Evolutionary conservation across 2,329 filamentous ascomycete genomes (phyloP).

Genomic region (Sporothrix inflata): DNA sequence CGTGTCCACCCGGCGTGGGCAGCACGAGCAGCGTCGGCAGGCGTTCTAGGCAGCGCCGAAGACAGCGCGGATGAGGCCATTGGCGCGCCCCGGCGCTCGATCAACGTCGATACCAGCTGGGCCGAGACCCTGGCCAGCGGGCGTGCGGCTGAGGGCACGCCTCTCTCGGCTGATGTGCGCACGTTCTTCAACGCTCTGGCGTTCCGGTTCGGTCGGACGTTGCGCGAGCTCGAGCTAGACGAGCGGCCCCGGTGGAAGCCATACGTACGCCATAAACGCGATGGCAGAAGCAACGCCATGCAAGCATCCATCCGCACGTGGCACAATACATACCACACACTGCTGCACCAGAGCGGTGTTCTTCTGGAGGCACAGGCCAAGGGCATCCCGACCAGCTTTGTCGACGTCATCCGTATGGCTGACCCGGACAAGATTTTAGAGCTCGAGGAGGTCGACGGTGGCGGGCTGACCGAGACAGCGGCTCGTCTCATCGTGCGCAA

Average conservation of each 20-base stretch:
- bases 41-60: not conserved
- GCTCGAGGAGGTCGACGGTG: slow-evolving; percentile 23
- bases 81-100: slow-evolving; percentile 30
- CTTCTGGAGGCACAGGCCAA: not conserved
- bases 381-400: slow-evolving; percentile 32
- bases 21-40: not conserved
- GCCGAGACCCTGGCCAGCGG: slow-evolving; percentile 29
- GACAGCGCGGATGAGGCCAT: slow-evolving; percentile 31
- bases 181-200: slow-evolving; percentile 38
- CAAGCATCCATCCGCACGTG: slow-evolving; percentile 23
- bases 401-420: slow-evolving; percentile 41
- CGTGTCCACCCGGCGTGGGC: slow-evolving; percentile 30
- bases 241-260: slow-evolving; percentile 24
- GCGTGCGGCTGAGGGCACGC: not conserved
- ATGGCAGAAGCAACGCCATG: not conserved
- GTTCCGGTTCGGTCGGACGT: slow-evolving; percentile 38
- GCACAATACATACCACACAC: slow-evolving; percentile 24
- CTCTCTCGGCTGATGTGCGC: slow-evolving; percentile 30
- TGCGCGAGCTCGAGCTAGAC: slow-evolving; percentile 33
- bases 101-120: slow-evolving; percentile 33
- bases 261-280: not conserved
- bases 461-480: slow-evolving; percentile 29
- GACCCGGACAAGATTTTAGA: slow-evolving; percentile 36
- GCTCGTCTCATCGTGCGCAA: slow-evolving; percentile 42
- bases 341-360: not conserved